A percentile compares a stretch with the other conserved stretches of the same genome.
phyloP scores from a whole-genome alignment of 1,284 basidiomycete genomes.

The Trichosporon sp. region DNA sequence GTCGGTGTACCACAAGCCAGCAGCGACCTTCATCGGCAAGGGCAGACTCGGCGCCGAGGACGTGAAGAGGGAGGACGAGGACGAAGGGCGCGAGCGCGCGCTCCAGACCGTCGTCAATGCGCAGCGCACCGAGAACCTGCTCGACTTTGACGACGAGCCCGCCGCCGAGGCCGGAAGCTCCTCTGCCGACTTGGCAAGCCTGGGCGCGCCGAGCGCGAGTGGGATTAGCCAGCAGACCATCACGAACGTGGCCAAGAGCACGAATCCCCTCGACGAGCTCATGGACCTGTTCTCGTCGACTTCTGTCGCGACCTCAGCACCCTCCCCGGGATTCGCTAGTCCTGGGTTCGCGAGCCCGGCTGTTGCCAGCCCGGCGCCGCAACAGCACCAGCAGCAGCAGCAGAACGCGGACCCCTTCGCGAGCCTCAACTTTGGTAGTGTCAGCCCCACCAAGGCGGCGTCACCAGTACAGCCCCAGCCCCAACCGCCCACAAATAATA shows the following conservation, averaged over 20 bases:
- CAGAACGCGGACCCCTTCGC: slow-evolving; percentile 24
- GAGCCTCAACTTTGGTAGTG: neutral
- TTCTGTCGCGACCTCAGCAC: slow-evolving; percentile 53
- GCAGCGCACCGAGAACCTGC: slow-evolving; percentile 90
- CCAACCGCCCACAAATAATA: neutral
- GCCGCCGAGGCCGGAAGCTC: slow-evolving; percentile 30
- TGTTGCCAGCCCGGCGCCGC: slow-evolving; percentile 28
- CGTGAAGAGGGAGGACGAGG: slow-evolving; percentile 67
- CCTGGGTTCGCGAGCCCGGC: slow-evolving; percentile 20
- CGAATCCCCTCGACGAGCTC: slow-evolving; percentile 85
- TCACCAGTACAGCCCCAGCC: neutral
- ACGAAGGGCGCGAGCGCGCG: slow-evolving; percentile 72
- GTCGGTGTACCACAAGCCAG: slow-evolving; percentile 94
- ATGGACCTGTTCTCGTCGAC: slow-evolving; percentile 78
- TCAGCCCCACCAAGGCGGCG: neutral
- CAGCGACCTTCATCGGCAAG: slow-evolving; percentile 83
- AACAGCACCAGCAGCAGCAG: neutral
- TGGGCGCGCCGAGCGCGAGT: neutral
- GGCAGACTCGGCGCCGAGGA: slow-evolving; percentile 83
- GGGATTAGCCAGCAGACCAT: slow-evolving; percentile 43
- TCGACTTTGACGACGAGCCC: slow-evolving; percentile 77
- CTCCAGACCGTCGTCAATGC: slow-evolving; percentile 85
- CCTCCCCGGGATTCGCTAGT: neutral
- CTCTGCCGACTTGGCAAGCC: neutral
- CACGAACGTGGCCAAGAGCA: slow-evolving; percentile 51